Evolutionary conservation across 1,139 yeast genomes (phyloP).

Genomic region (Geotrichum macrosporum): DNA sequence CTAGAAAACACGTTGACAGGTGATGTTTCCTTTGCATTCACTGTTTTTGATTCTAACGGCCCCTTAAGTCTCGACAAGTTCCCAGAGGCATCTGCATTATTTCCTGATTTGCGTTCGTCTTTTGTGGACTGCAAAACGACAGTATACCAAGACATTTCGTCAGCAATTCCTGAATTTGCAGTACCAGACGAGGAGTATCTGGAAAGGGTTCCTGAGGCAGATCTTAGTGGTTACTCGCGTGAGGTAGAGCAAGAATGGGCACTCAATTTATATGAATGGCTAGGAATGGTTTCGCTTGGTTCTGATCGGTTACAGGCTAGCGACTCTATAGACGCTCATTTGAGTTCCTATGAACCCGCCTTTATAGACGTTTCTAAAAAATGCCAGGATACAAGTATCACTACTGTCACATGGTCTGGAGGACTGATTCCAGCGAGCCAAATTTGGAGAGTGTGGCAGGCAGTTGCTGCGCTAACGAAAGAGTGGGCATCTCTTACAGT

Average conservation of each 20-base stretch:
- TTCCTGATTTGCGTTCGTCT: constrained; percentile 8
- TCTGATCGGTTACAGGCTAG: constrained; percentile 24
- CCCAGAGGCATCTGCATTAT: constrained; percentile 4
- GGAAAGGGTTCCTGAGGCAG: constrained; percentile 1
- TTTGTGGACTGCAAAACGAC: constrained; percentile 9
- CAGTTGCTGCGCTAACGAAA: background rate
- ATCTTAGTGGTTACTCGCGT: constrained; percentile 8
- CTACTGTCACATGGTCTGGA: constrained; percentile 22
- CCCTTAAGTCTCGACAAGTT: constrained; percentile 1
- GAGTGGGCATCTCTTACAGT: constrained; percentile 30
- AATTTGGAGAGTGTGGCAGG: constrained; percentile 22
- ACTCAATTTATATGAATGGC: constrained; percentile 34
- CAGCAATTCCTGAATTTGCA: constrained; percentile 21
- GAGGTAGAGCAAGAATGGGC: constrained; percentile 35
- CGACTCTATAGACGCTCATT: constrained; percentile 28
- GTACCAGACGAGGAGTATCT: constrained; percentile 18
- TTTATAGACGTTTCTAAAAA: constrained; percentile 19
- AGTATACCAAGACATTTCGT: constrained; percentile 14
- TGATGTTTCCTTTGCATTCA: constrained; percentile 8
- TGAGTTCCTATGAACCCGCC: constrained; percentile 29
- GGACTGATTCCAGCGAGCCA: constrained; percentile 26
- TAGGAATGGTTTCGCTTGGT: constrained; percentile 30
- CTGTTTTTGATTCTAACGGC: background rate
- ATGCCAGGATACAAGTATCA: constrained; percentile 18
- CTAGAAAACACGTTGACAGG: constrained; percentile 22